phyloP scores from a whole-genome alignment of 2,329 filamentous ascomycete species.

The Neofusicoccum umdonicola region DNA sequence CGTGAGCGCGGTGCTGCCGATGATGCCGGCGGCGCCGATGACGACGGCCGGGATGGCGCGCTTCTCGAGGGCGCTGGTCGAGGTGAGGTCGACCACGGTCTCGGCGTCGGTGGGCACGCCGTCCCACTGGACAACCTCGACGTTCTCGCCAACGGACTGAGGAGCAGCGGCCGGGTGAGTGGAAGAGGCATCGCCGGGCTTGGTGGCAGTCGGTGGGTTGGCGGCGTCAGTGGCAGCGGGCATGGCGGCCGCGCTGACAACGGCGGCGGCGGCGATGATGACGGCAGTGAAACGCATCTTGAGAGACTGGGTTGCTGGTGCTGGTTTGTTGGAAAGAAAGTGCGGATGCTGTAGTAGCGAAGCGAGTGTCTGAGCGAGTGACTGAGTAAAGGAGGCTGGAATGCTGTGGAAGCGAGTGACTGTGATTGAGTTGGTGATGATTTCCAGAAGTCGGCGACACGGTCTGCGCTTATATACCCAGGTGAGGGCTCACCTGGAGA shows the following conservation, averaged over 20 bases:
- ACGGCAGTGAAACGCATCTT: neutral
- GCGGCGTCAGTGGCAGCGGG: neutral
- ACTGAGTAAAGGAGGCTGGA: neutral
- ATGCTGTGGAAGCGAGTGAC: neutral
- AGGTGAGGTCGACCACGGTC: neutral
- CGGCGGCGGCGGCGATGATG: neutral
- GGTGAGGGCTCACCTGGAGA: neutral
- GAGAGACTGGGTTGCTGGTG: neutral
- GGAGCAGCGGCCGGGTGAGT: neutral
- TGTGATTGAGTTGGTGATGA: neutral
- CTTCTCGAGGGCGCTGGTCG: neutral
- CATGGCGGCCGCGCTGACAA: neutral
- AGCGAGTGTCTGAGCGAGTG: neutral
- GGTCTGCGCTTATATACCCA: neutral
- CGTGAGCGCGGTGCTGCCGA: neutral
- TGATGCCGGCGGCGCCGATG: neutral
- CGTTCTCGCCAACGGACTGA: neutral
- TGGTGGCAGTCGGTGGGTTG: too few relatives aligned
- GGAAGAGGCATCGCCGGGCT: neutral
- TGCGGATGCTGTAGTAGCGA: neutral
- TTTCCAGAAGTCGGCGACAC: neutral
- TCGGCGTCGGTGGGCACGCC: neutral
- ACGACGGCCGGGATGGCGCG: neutral
- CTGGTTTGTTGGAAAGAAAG: neutral
- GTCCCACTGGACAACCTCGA: neutral